Base-by-base conservation (phyloP, 73 alveolate genomes). In the Paramecium pentaurelia region DNA sequence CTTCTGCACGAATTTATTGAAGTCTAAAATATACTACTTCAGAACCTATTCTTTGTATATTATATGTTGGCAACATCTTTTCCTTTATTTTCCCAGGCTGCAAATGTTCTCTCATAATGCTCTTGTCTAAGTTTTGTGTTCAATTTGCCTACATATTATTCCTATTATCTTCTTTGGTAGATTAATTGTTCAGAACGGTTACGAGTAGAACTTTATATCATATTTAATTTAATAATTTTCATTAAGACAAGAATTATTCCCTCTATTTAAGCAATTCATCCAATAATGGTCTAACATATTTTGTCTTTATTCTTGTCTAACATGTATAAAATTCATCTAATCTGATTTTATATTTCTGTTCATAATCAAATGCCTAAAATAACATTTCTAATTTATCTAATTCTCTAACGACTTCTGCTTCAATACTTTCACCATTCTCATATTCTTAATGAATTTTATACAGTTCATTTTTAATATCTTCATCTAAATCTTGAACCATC, bases 41-140 rank as follows among this genome's bases (percentile, higher is more conserved):
- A 20, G 11, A 32, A 71, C 86, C 93, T 86, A 22, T 86, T 28
- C 18, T 86, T 86, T n/a, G 70, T 86, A 60, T 86, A 86, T 30
- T 86, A 38, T 10, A 18, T 6, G 30, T 86, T 54, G 40, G 60
- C 85, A 54, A 86, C 93, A 40, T 71, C 86, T 38, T 86, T 86
- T 28, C 93, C 93, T 60, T 40, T 86, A 42, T 86, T 86, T 36
- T 86, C 93, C 93, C 93, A 86, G 37, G 71, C 58, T 34, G 93
- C 93, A 34, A 86, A 86, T 36, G 80, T 75, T 30, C 60, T 86
- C 85, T 86, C 93, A 30, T 86, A 86, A 64, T 60, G 42, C n/a
- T 86, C 93, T 86, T 86, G 40, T 47, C 85, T 30, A 14, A 86
- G 30, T 7, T 86, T 86, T 34, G 93, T 86, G 47, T 30, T 18